phyloP scores from a whole-genome alignment of 352 stramenopile species.

The Globisporangium viniferum region DNA sequence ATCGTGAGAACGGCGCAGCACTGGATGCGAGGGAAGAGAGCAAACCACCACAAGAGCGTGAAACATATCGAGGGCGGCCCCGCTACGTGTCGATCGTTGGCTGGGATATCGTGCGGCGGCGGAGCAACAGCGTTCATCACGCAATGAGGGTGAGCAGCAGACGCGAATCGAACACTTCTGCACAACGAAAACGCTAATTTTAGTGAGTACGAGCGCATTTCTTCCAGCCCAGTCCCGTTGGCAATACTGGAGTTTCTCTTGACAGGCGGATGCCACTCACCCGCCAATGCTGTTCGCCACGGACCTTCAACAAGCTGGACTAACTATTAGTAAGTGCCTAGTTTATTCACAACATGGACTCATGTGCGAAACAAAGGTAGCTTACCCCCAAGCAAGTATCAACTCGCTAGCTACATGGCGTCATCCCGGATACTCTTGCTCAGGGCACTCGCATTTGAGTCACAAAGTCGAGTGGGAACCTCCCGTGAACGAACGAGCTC shows the following conservation, averaged over 20 bases:
- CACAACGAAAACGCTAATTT: not conserved
- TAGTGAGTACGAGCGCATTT: not conserved
- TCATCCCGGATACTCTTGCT: not conserved
- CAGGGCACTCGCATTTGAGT: not conserved
- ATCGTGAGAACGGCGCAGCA: not conserved
- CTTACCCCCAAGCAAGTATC: not conserved
- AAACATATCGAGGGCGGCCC: not conserved
- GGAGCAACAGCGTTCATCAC: not conserved
- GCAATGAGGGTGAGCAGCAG: not conserved
- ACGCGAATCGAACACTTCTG: not conserved
- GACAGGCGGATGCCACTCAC: no score
- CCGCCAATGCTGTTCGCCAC: no score
- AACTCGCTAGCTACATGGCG: not conserved
- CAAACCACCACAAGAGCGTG: not conserved
- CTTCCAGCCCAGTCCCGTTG: not conserved
- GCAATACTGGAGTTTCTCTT: not conserved
- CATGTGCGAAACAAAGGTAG: not conserved
- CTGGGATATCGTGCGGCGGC: not conserved
- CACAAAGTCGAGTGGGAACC: not conserved
- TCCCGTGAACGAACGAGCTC: not conserved
- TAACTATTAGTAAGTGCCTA: no score
- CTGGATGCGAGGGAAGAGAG: not conserved
- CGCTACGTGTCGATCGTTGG: not conserved
- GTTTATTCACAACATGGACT: no score
- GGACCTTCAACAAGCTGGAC: no score